Base-by-base conservation (phyloP, 352 stramenopile species). In the Pythium phragmitis region DNA sequence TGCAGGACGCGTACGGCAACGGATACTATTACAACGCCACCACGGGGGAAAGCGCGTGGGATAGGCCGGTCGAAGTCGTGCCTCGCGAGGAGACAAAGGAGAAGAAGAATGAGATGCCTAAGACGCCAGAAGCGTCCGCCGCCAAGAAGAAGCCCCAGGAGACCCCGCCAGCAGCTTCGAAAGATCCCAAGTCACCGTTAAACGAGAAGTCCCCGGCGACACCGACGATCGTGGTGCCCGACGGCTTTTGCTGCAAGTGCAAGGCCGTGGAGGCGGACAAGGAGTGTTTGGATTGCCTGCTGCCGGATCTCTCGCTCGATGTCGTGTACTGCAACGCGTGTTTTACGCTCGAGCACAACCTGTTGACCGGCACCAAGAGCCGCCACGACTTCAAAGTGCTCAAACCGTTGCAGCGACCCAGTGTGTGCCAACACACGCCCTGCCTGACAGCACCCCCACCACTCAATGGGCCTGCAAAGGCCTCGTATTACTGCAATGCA, bases 321-420 rank as follows among this genome's bases (percentile, higher is more conserved):
- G 53, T 34, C 3, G 48, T 69, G 8, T 92, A 75, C 50, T 92
- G 83, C 62, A 69, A 63, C 0, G 3, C 48, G 3, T 92, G 83
- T 47, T 92, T 89, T 36, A 72, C 64, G n/a, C 64, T 72, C 9
- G 78, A 92, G 45, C 79, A 87, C 36, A 58, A 51, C 17, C 16
- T 71, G 1, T n/a, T 61, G 17, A 16, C 48, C 14, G 19, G 50
- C 8, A 19, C 39, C 16, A 76, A 82, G 39, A 55, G 56, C 9
- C 52, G 54, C 5, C 84, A 92, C 55, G 80, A 92, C 58, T 92
- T 92, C 30, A 71, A 72, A 30, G 69, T 84, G 4, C 55, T 90
- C 9, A 49, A 30, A 6, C 30, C 58, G 11, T 12, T 57, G 0
- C 57, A 61, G 8, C 49, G 52, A n/a, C 71, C 33, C 28, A 79